phyloP scores from a whole-genome alignment of 2,329 filamentous ascomycete species.

The Cladosporium colombiae region DNA sequence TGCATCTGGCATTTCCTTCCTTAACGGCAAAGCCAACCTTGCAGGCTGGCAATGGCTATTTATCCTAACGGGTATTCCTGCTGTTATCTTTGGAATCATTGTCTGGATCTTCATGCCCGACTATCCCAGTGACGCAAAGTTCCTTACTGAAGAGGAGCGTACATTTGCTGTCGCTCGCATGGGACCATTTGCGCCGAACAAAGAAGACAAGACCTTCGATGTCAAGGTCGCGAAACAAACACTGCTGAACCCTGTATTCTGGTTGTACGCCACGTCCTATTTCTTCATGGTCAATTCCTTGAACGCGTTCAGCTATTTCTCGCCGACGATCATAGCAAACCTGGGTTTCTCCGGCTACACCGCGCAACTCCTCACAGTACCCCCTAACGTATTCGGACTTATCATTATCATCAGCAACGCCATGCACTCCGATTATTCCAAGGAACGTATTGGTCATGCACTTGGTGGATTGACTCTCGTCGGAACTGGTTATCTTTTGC shows the following conservation, averaged over 20 bases:
- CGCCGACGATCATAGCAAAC: constrained; percentile 54
- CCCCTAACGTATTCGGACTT: constrained; percentile 39
- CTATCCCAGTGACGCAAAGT: constrained; percentile 58
- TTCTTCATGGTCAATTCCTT: constrained; percentile 45
- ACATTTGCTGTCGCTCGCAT: constrained; percentile 45
- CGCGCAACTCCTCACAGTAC: constrained; percentile 47
- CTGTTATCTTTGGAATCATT: constrained; percentile 45
- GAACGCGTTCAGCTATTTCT: constrained; percentile 59
- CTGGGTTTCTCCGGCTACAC: constrained; percentile 45
- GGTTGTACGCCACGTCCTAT: constrained; percentile 40
- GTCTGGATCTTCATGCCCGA: constrained; percentile 55
- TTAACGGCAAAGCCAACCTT: constrained; percentile 34
- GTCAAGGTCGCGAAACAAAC: constrained; percentile 44
- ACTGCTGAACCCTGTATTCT: constrained; percentile 49
- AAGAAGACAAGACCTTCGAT: constrained; percentile 24
- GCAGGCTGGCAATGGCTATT: constrained; percentile 35
- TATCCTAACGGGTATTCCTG: constrained; percentile 26
- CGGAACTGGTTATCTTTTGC: constrained; percentile 21
- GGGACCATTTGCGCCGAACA: constrained; percentile 26
- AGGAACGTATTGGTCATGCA: constrained; percentile 21
- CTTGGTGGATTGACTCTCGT: constrained; percentile 20
- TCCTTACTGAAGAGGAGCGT: constrained; percentile 51
- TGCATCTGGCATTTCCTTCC: constrained; percentile 44
- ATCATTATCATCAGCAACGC: constrained; percentile 24
- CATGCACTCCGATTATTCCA: constrained; percentile 22